phyloP scores from a whole-genome alignment of 768 basidiomycete species.

The Boletus vinaceobasis region DNA sequence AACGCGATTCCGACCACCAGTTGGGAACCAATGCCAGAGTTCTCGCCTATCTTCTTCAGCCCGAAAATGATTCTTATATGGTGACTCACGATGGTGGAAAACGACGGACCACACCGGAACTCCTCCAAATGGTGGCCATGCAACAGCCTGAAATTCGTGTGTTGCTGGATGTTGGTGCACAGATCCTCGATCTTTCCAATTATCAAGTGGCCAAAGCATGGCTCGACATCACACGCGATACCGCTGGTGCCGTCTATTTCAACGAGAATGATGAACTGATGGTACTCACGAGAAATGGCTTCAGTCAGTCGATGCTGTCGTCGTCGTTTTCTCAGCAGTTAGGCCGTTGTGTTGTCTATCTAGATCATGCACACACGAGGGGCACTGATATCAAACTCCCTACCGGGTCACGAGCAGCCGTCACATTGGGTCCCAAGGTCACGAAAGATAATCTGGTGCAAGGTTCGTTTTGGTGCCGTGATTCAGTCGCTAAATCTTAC shows the following conservation, averaged over 20 bases:
- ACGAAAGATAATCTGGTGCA: too few species aligned
- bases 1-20: slow-evolving; percentile 16
- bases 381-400: too few species aligned
- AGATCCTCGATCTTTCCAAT: slow-evolving; percentile 26
- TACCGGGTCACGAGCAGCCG: too few species aligned
- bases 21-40: slow-evolving; percentile 34
- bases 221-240: slow-evolving; percentile 27
- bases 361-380: too few species aligned
- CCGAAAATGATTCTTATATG: slow-evolving; percentile 15
- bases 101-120: background rate
- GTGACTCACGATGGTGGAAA: background rate
- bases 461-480: too few species aligned
- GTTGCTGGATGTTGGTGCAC: slow-evolving; percentile 52
- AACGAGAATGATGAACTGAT: slow-evolving; percentile 24
- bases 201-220: slow-evolving; percentile 37
- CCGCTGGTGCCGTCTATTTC: slow-evolving; percentile 18
- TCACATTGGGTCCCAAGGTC: too few species aligned
- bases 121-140: slow-evolving; percentile 27
- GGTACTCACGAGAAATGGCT: too few species aligned
- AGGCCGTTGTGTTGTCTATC: too few species aligned
- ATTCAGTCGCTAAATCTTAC: too few species aligned
- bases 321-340: too few species aligned
- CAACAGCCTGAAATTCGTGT: slow-evolving; percentile 39
- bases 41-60: slow-evolving; percentile 26
- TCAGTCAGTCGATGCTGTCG: too few species aligned